Evolutionary conservation across 345 rosid species (phyloP).

Genomic region (Citrus trifoliata): DNA sequence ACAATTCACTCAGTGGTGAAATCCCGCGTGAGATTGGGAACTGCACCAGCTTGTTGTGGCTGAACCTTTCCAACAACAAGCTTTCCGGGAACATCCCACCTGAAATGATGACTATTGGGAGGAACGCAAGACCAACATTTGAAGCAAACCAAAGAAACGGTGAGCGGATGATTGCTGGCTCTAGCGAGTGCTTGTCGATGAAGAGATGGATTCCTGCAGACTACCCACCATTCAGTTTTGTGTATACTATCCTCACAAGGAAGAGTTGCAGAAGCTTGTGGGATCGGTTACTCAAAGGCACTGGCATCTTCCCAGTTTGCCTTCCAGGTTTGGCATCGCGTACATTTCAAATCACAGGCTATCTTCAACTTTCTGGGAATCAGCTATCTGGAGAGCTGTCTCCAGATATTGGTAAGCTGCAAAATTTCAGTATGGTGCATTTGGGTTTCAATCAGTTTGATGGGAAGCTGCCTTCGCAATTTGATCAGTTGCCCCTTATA

Average conservation of each 20-base stretch:
- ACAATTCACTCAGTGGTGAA: constrained; percentile 59
- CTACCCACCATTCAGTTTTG: constrained; percentile 84
- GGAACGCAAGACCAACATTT: constrained; percentile 51
- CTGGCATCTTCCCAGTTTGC: constrained; percentile 63
- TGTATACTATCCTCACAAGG: constrained; percentile 56
- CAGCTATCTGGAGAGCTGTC: constrained; percentile 65
- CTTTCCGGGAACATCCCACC: constrained; percentile 62
- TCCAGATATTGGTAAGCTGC: constrained; percentile 54
- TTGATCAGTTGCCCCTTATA: constrained; percentile 60
- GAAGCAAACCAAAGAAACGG: constrained; percentile 34
- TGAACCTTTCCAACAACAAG: constrained; percentile 77
- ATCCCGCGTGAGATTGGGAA: constrained; percentile 75
- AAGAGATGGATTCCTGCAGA: constrained; percentile 95
- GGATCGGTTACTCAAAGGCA: constrained; percentile 69
- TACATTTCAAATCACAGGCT: constrained; percentile 56
- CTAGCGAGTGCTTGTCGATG: constrained; percentile 80
- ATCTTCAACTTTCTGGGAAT: constrained; percentile 80
- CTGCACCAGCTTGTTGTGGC: constrained; percentile 80
- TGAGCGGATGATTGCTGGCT: constrained; percentile 42
- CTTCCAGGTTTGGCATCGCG: constrained; percentile 31
- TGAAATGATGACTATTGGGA: constrained; percentile 61
- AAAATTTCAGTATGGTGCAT: constrained; percentile 61
- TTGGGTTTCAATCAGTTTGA: constrained; percentile 56
- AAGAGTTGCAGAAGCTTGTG: constrained; percentile 74
- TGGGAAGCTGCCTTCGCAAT: constrained; percentile 58